A percentile compares a stretch with the other conserved stretches of the same genome.
phyloP scores from a whole-genome alignment of 352 stramenopile species.

The Pythium vanterpoolii region DNA sequence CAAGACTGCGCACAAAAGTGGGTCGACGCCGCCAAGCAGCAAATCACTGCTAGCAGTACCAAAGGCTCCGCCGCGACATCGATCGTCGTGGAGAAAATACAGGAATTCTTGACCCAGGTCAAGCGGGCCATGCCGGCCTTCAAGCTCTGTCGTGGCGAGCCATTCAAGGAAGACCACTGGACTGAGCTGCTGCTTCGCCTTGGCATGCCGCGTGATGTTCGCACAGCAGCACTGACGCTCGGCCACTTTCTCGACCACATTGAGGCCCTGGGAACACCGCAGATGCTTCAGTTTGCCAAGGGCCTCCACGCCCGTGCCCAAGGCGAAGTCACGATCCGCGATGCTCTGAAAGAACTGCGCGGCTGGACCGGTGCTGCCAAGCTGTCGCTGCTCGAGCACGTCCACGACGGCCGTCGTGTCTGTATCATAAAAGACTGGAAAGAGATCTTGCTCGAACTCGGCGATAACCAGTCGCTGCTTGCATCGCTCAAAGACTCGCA shows the following conservation, averaged over 20 bases:
- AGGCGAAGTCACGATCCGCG: conserved; percentile 94
- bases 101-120: conserved; percentile 76
- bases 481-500: conserved; percentile 94
- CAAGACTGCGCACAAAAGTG: conserved; percentile 91
- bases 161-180: conserved; percentile 97
- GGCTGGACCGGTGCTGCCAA: conserved; percentile 91
- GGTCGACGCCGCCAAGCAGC: conserved; percentile 81
- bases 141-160: conserved; percentile 93
- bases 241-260: conserved; percentile 88
- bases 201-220: conserved; percentile 75
- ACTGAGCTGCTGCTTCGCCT: conserved; percentile 92
- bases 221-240: conserved; percentile 89
- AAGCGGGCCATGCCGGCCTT: conserved; percentile 89
- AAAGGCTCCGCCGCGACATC: conserved; percentile 17
- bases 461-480: conserved; percentile 94
- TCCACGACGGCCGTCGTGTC: conserved; percentile 74
- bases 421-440: conserved; percentile 96
- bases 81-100: conserved; percentile 71
- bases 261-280: conserved; percentile 71
- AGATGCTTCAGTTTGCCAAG: conserved; percentile 92
- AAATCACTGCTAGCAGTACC: conserved; percentile 4
- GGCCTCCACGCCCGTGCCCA: conserved; percentile 87
- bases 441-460: conserved; percentile 91
- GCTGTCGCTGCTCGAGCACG: conserved; percentile 85
- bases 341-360: conserved; percentile 92